Conservation (phyloP, 139 green algal species). For the Pycnococcus provasolii region DNA sequence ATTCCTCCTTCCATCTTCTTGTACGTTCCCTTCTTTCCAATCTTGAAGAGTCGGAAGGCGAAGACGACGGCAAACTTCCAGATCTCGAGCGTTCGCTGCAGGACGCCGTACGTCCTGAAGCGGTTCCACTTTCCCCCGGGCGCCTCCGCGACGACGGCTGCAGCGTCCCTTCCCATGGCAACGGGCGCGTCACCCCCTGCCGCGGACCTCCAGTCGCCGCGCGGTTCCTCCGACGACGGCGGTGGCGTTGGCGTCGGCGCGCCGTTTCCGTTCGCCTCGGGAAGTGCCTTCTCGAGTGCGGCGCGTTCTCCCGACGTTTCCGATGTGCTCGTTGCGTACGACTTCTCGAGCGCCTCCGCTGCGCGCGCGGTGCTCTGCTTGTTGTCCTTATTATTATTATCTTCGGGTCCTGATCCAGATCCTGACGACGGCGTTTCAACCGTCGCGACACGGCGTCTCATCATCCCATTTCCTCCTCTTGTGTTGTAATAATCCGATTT, state of each 20-base stretch:
- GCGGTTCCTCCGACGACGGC: conserved; percentile 3
- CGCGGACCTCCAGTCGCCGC: background rate
- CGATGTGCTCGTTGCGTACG: too few relatives aligned
- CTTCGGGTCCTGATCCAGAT: too few relatives aligned
- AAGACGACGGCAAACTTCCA: conserved; percentile 83
- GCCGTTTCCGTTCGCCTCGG: background rate
- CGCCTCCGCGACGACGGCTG: conserved; percentile 11
- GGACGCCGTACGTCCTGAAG: conserved; percentile 28
- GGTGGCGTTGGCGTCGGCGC: background rate
- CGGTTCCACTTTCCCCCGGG: conserved; percentile 19
- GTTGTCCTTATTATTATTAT: too few relatives aligned
- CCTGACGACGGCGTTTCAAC: too few relatives aligned
- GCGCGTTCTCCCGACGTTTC: too few relatives aligned
- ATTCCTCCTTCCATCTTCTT: conserved; percentile 10
- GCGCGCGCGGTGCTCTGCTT: too few relatives aligned
- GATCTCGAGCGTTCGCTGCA: conserved; percentile 71
- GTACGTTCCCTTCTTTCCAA: conserved; percentile 17
- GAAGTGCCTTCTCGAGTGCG: too few relatives aligned
- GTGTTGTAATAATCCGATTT: too few relatives aligned
- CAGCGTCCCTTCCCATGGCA: background rate
- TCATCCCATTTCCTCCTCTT: too few relatives aligned
- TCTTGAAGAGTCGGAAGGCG: conserved; percentile 48
- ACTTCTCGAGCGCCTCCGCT: too few relatives aligned
- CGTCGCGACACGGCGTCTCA: too few relatives aligned
- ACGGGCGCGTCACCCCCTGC: background rate